These are phyloP conservation scores for Fusarium sp. DNA, from an alignment of 2,329 filamentous ascomycete species.

Conservation along the genomic window DNA sequence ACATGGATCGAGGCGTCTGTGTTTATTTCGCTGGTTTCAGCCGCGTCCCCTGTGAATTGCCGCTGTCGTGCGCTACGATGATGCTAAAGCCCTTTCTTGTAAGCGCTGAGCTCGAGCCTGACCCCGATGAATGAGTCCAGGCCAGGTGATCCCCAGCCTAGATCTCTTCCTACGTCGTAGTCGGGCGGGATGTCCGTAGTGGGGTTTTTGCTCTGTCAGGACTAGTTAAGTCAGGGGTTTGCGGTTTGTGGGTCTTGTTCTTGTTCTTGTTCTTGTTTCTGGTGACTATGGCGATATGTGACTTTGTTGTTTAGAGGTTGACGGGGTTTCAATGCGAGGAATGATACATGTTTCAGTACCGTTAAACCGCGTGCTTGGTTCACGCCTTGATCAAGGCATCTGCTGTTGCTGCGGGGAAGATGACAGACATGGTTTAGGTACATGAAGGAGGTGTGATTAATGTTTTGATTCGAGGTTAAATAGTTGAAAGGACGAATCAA, in stretches of 20 bases:
- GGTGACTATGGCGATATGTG: conserved; percentile 5
- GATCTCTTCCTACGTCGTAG: conserved; percentile 28
- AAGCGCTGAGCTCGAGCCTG: conserved; percentile 8
- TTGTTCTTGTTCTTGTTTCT: background rate
- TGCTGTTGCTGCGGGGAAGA: conserved; percentile 30
- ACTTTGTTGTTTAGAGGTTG: background rate
- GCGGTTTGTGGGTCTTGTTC: conserved; percentile 25
- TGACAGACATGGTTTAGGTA: conserved; percentile 11
- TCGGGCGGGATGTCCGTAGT: conserved; percentile 35
- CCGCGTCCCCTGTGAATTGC: conserved; percentile 26
- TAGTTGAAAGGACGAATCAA: conserved; percentile 17
- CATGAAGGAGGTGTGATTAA: conserved; percentile 14
- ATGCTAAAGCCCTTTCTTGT: conserved; percentile 2
- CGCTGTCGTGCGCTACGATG: conserved; percentile 13
- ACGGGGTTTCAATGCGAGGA: conserved; percentile 14
- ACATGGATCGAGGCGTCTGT: conserved; percentile 24
- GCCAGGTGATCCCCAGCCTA: conserved; percentile 30
- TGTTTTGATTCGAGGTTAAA: conserved; percentile 21
- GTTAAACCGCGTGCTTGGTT: conserved; percentile 25
- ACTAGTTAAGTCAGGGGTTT: conserved; percentile 35
- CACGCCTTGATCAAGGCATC: conserved; percentile 3
- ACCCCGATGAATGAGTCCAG: conserved; percentile 12
- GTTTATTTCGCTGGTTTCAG: conserved; percentile 36
- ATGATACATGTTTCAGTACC: conserved; percentile 33
- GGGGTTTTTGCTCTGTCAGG: conserved; percentile 28